These are phyloP conservation scores for Trametes cinnabarina DNA, from an alignment of 768 basidiomycete genomes.

Conservation along the genomic window DNA sequence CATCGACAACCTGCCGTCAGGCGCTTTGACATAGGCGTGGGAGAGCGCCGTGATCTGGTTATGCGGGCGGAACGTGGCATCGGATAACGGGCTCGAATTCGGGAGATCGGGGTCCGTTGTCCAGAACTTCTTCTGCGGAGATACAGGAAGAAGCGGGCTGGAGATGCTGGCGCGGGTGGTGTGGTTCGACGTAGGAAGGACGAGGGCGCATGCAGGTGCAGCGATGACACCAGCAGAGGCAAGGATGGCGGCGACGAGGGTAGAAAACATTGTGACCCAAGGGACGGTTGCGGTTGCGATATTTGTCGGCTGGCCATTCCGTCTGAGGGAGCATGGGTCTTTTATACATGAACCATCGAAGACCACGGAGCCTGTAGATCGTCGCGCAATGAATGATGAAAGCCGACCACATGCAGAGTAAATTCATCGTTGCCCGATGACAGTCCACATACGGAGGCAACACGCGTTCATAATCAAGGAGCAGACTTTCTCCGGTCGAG, in stretches of 20 bases:
- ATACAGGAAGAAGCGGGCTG: slow-evolving; percentile 24
- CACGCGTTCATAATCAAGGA: not conserved
- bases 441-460: not conserved
- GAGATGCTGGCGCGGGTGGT: slow-evolving; percentile 9
- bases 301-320: not conserved
- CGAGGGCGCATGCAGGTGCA: slow-evolving; percentile 1
- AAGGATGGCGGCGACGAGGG: not conserved
- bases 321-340: too few relatives aligned
- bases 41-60: slow-evolving; percentile 25
- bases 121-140: slow-evolving; percentile 24
- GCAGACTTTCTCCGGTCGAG: not conserved
- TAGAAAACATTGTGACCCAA: not conserved
- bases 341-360: too few relatives aligned
- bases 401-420: not conserved
- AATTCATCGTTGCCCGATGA: not conserved
- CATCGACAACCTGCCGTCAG: slow-evolving; percentile 26
- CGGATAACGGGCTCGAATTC: slow-evolving; percentile 23
- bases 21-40: slow-evolving; percentile 26
- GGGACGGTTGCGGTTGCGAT: not conserved
- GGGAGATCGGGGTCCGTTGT: slow-evolving; percentile 23
- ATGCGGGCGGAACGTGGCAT: slow-evolving; percentile 27
- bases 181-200: not conserved
- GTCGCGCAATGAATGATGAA: too few relatives aligned
- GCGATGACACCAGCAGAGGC: slow-evolving; percentile 4
- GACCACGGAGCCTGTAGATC: too few relatives aligned